Evolutionary conservation across 768 basidiomycete species (phyloP).

Genomic region (Rhodotorula sphaerocarpa): DNA sequence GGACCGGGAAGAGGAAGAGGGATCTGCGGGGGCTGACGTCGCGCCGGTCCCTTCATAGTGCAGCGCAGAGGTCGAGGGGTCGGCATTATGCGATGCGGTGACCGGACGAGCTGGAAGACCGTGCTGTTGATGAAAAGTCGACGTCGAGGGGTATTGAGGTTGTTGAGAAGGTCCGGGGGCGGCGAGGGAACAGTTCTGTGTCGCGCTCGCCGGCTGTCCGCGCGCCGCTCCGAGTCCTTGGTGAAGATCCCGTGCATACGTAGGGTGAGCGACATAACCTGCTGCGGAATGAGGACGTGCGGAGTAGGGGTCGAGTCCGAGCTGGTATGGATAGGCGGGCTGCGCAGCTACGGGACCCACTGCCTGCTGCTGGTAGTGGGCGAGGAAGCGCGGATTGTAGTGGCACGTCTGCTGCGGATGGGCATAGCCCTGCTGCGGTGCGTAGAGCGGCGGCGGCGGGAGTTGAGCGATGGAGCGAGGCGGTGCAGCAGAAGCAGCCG

Average conservation of each 20-base stretch:
- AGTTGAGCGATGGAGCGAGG: constrained; percentile 5
- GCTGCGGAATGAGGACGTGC: constrained; percentile 1
- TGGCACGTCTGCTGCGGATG: not conserved
- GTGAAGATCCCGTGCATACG: too few relatives aligned
- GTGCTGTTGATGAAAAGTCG: not conserved
- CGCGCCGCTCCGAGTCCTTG: not conserved
- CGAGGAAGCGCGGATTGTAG: not conserved
- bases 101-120: not conserved
- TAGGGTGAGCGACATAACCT: too few relatives aligned
- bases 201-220: constrained; percentile 14
- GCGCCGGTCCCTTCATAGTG: too few relatives aligned
- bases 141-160: constrained; percentile 4
- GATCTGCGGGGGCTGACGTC: too few relatives aligned
- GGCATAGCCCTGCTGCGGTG: constrained; percentile 7
- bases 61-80: not conserved
- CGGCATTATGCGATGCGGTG: too few relatives aligned
- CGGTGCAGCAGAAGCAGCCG: not conserved
- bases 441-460: too few relatives aligned
- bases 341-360: too few relatives aligned
- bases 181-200: too few relatives aligned
- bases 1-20: not conserved
- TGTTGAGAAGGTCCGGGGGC: constrained; percentile 16
- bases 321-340: not conserved
- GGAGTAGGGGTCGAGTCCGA: not conserved
- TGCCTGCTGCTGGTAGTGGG: constrained; percentile 4